Evolutionary conservation across 257 asterid species (phyloP).

Genomic region (Rehmannia glutinosa): DNA sequence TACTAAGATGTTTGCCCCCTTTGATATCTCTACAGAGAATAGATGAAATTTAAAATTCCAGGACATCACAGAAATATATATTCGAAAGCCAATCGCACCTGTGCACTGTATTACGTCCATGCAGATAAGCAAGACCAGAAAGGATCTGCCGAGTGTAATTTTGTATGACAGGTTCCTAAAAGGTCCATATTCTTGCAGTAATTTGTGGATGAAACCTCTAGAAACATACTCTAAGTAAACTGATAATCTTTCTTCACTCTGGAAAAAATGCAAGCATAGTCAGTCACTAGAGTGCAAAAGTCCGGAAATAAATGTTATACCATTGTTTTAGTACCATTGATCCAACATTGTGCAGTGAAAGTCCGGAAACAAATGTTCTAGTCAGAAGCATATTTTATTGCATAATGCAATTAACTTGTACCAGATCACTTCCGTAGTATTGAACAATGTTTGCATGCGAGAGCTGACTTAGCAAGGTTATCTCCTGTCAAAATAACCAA

Average conservation of each 20-base stretch:
- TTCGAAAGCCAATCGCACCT: constrained; percentile 36
- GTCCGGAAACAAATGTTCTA: background rate
- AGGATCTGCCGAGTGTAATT: constrained; percentile 93
- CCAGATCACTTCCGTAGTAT: constrained; percentile 92
- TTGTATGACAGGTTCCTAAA: constrained; percentile 93
- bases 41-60: background rate
- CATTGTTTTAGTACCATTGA: background rate
- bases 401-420: constrained; percentile 18
- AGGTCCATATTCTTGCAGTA: constrained; percentile 88
- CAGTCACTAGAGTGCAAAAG: background rate
- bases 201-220: constrained; percentile 94
- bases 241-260: constrained; percentile 80
- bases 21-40: constrained; percentile 81
- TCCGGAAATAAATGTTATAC: no score
- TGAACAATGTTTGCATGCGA: constrained; percentile 85
- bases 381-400: background rate
- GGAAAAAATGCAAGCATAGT: constrained; percentile 8
- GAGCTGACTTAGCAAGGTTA: constrained; percentile 76
- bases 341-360: background rate
- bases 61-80: background rate
- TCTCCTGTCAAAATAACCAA: constrained; percentile 58
- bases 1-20: constrained; percentile 95
- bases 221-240: constrained; percentile 94
- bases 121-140: constrained; percentile 82
- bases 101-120: constrained; percentile 92